These are phyloP conservation scores for Mucor lusitanicus DNA, from an alignment of 371 early-diverging fungal species.

Conservation along the genomic window DNA sequence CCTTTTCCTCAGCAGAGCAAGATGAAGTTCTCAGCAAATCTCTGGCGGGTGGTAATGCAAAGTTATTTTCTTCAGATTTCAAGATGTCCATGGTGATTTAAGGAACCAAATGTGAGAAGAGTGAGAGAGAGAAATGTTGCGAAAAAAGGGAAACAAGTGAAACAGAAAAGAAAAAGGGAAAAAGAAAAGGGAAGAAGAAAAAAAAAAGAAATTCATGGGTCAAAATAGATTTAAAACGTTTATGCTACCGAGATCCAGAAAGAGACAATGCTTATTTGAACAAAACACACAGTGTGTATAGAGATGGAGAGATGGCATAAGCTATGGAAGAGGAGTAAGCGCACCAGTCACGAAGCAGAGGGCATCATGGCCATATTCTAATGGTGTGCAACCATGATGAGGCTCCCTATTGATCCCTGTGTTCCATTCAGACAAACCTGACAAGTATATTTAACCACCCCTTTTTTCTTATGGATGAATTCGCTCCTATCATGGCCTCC, in stretches of 20 bases:
- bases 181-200: conserved; percentile 1
- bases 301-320: background rate
- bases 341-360: background rate
- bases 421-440: background rate
- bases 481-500: background rate
- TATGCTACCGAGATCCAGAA: conserved; percentile 3
- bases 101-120: background rate
- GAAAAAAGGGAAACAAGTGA: background rate
- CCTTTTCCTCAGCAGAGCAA: background rate
- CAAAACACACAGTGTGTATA: background rate
- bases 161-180: background rate
- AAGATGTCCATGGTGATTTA: conserved; percentile 2
- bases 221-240: background rate
- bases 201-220: conserved; percentile 10
- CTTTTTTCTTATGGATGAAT: background rate
- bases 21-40: conserved; percentile 24
- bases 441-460: background rate
- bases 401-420: background rate
- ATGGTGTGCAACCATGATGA: background rate
- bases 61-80: background rate
- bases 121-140: too few species aligned
- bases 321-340: background rate
- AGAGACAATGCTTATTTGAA: background rate
- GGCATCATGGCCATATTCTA: background rate
- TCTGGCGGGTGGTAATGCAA: conserved; percentile 34